Base-by-base conservation (phyloP, 2,329 filamentous ascomycete genomes). In the Camptophora hylomeconis region DNA sequence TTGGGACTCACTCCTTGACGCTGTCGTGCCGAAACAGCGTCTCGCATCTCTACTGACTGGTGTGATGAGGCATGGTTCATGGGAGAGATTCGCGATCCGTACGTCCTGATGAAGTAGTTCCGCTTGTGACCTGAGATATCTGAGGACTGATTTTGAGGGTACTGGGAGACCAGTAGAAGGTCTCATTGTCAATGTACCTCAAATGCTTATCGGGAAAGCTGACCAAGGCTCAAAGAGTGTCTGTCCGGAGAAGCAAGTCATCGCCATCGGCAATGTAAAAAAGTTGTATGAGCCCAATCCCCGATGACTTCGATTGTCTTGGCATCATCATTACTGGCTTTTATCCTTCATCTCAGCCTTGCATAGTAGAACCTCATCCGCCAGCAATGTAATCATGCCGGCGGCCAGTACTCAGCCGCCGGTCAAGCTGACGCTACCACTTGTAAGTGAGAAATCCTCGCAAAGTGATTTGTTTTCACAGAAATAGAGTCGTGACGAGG, bases 101-200 rank as follows among this genome's bases (percentile, higher is more conserved):
- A 27, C 5, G 25, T 15, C n/a, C n/a, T n/a, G 19, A 21, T 23
- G 19, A 20, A 16, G 15, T 12, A 19, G 12, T 16, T 28, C 7
- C 40, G 78, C 72, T 52, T 86, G 80, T 30, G 63, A 69, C 41
- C 72, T 74, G 39, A 89, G 64, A 51, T 81, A 87, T 42, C 73
- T 74, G 38, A 89, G 62, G 12, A 87, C 67, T 23, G 54, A 55
- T 32, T 55, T 49, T 30, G 69, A 73, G 26, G 69, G 69, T 40
- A 53, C 58, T 31, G 47, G 41, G 15, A 31, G 24, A 32, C 40
- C 14, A 28, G 25, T 3, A 10, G 26, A 11, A 14, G 20, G 15
- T 11, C 20, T 30, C 28, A 30, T 30, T 14, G 28, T n/a, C n/a
- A n/a, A n/a, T n/a, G n/a, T n/a, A n/a, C n/a, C n/a, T n/a, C n/a